Conservation (phyloP, 2,329 filamentous ascomycete species). For the Coleophoma cylindrospora region DNA sequence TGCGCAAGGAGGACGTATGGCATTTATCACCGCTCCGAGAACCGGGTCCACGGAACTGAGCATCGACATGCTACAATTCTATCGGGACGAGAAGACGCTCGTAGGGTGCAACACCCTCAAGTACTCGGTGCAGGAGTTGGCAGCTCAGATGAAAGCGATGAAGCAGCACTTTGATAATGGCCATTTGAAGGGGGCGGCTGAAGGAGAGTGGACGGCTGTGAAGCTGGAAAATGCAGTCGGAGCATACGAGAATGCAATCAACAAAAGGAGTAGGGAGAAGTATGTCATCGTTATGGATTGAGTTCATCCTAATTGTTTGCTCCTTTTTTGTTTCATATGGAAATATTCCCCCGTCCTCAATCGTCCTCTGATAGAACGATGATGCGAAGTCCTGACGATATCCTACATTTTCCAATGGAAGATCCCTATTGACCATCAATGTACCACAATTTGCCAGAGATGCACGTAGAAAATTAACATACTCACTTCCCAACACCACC, state of each 20-base stretch:
- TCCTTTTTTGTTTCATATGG: too few relatives aligned
- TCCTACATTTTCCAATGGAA: too few relatives aligned
- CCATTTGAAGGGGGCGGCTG: conserved; percentile 4
- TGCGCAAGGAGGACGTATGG: conserved; percentile 12
- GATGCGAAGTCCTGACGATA: too few relatives aligned
- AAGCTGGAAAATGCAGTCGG: conserved; percentile 15
- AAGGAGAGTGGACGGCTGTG: conserved; percentile 13
- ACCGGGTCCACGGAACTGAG: conserved; percentile 11
- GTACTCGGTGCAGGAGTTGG: conserved; percentile 15
- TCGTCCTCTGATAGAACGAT: too few relatives aligned
- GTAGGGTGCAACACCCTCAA: conserved; percentile 17
- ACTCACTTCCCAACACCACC: too few relatives aligned
- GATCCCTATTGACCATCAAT: too few relatives aligned
- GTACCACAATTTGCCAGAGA: too few relatives aligned
- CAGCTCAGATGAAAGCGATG: conserved; percentile 42
- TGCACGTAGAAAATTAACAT: too few relatives aligned
- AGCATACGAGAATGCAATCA: conserved; percentile 15
- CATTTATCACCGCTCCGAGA: conserved; percentile 18
- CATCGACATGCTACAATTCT: conserved; percentile 20
- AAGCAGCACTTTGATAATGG: conserved; percentile 12
- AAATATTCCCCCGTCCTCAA: too few relatives aligned
- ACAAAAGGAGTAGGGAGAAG: conserved; percentile 11
- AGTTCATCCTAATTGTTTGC: too few relatives aligned
- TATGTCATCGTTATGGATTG: conserved; percentile 15
- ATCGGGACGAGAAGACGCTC: conserved; percentile 15